Percentiles rank a stretch among this genome's conserved stretches.
Evolutionary conservation across 202 grass and related monocot species (phyloP).

Genomic region (Zoysia matrella): DNA sequence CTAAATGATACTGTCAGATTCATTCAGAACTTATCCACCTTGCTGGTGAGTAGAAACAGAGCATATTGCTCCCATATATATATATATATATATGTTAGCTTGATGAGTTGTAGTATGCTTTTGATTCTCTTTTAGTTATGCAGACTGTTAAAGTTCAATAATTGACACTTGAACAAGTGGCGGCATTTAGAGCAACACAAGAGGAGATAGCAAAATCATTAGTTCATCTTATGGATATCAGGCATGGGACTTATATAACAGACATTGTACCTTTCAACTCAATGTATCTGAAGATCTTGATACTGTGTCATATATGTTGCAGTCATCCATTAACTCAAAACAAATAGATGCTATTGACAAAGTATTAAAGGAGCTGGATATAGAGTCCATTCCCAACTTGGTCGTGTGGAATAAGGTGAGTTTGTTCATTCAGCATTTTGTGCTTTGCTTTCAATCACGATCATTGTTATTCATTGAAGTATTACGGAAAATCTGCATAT

Average conservation of each 20-base stretch:
- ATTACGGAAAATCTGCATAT: slow-evolving; percentile 69
- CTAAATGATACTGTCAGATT: slow-evolving; percentile 95
- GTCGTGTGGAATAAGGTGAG: slow-evolving; percentile 92
- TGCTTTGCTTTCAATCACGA: too few relatives aligned
- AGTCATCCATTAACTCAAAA: slow-evolving; percentile 83
- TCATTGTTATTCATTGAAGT: too few relatives aligned
- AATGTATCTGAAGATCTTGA: not conserved
- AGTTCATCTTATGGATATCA: slow-evolving; percentile 95
- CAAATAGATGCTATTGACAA: slow-evolving; percentile 91
- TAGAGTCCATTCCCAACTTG: slow-evolving; percentile 81
- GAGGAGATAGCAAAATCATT: slow-evolving; percentile 97
- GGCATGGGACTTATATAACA: slow-evolving; percentile 49
- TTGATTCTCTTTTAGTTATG: not conserved
- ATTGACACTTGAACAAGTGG: slow-evolving; percentile 61
- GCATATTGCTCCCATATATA: slow-evolving; percentile 13
- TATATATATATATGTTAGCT: not conserved
- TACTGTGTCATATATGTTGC: not conserved
- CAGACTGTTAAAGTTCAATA: slow-evolving; percentile 12
- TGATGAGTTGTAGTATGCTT: not conserved
- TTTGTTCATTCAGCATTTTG: slow-evolving; percentile 6
- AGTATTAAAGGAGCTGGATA: slow-evolving; percentile 78
- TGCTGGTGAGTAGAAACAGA: slow-evolving; percentile 59
- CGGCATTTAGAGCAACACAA: slow-evolving; percentile 95
- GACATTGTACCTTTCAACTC: slow-evolving; percentile 11
- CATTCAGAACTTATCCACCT: slow-evolving; percentile 95